Conservation (phyloP, 164 flowering plant genomes). For the Chloranthus sessilifolius region DNA sequence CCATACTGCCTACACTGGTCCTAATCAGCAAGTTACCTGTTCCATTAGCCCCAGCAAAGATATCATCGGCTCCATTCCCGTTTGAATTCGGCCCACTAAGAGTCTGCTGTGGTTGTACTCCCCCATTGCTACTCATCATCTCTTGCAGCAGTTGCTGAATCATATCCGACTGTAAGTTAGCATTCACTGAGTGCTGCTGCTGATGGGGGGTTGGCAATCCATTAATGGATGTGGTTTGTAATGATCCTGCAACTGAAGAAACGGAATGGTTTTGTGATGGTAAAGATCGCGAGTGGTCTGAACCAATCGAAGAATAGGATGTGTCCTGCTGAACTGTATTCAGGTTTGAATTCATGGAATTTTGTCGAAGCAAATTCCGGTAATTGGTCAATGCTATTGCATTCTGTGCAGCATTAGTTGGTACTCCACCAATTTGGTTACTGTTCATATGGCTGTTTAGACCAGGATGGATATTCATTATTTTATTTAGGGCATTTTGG, state of each 20-base stretch:
- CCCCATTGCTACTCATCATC: conserved; percentile 40
- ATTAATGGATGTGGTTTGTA: conserved; percentile 36
- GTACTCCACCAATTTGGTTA: conserved; percentile 41
- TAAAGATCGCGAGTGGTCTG: conserved; percentile 42
- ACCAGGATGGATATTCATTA: conserved; percentile 65
- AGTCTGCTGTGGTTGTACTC: conserved; percentile 5
- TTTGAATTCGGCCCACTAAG: conserved; percentile 8
- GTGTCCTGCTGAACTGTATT: conserved; percentile 46
- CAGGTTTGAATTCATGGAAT: conserved; percentile 55
- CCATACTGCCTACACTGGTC: conserved; percentile 3
- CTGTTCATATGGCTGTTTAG: conserved; percentile 38
- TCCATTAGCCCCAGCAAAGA: background rate
- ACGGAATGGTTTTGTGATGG: conserved; percentile 40
- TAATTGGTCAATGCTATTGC: conserved; percentile 59
- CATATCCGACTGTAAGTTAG: conserved; percentile 62
- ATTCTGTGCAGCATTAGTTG: conserved; percentile 54
- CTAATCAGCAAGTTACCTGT: background rate
- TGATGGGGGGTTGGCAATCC: conserved; percentile 44
- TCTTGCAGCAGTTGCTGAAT: conserved; percentile 77
- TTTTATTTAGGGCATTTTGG: conserved; percentile 49
- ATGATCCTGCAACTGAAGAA: conserved; percentile 31
- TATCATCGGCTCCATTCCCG: conserved; percentile 7
- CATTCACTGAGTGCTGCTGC: conserved; percentile 19
- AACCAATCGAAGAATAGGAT: conserved; percentile 37
- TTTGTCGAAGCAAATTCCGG: conserved; percentile 70